A percentile compares a stretch with the other conserved stretches of the same genome.
Evolutionary conservation across 805 yeast species (phyloP).

Genomic region (Sugiyamaella americana): DNA sequence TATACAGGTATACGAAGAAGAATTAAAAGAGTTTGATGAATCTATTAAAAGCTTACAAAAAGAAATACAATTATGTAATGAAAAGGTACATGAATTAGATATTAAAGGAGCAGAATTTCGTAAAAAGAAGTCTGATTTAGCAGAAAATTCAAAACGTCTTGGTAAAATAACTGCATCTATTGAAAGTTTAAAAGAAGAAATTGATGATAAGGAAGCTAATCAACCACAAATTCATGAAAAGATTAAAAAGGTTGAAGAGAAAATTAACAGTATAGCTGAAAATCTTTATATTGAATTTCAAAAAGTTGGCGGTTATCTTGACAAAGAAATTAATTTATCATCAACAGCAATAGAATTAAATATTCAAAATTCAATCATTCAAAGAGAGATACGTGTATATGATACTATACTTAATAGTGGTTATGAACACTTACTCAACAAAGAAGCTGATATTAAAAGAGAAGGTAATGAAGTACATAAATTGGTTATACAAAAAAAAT

Average conservation of each 20-base stretch:
- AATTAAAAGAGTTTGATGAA: constrained; percentile 1
- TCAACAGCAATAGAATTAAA: neutral
- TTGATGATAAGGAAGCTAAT: constrained; percentile 1
- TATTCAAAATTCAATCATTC: neutral
- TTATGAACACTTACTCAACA: constrained; percentile 1
- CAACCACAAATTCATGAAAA: neutral
- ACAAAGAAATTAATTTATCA: too few species aligned
- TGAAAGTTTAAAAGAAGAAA: neutral
- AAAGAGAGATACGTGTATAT: neutral
- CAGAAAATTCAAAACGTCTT: neutral
- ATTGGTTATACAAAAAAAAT: too few species aligned
- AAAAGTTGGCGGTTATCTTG: neutral
- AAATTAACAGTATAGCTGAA: constrained; percentile 2
- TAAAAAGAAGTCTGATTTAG: neutral
- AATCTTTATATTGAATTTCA: neutral
- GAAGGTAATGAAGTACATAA: constrained; percentile 7
- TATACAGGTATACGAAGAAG: neutral
- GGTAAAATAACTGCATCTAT: neutral
- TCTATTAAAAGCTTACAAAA: neutral
- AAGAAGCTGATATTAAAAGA: constrained; percentile 10
- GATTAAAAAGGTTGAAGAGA: neutral
- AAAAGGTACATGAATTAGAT: neutral
- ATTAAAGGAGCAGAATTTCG: neutral
- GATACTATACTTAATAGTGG: constrained; percentile 4
- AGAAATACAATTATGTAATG: too few species aligned